Evolutionary conservation across 768 basidiomycete genomes (phyloP), one percentile per base, ranked within the genome.

Genomic region (Kwoniella mangroviensis): DNA sequence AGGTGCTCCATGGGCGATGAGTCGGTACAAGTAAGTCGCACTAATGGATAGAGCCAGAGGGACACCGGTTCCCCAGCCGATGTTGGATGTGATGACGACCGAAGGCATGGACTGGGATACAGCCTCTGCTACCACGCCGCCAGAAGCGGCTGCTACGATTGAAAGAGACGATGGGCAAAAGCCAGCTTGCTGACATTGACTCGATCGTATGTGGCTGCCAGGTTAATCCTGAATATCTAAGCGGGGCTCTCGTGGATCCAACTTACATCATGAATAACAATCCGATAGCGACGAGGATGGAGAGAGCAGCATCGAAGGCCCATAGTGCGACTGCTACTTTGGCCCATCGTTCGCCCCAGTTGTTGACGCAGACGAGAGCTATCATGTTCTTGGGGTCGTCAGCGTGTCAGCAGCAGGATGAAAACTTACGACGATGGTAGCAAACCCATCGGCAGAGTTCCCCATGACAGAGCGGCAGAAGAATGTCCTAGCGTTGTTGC

Each of bases 101-200:
- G 90, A 71, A 1, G 83, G 78, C 41, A 88, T 87, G 76, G 86
- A 84, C 11, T 82, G 68, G 11, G 85, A 71, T 4, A 93, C 79
- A 3, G 88, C 84, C 2, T 81, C 75, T 0, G 88, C 88, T 24
- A 92, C 80, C 52, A 89, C 81, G 0, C 86, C 89, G 1, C 91
- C 91, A 0, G 88, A 85, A 1, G 92, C 89, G 0, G 90, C 86
- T 1, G 87, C 88, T 77, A 93, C 92, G 54, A 90, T 87, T 17
- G 90, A 85, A 85, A 0, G 91, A 88, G 3, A 93, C 89, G 12
- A 91, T 87, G 0, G 92, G 92, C 40, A 93, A 88, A 9, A 92
- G 84, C 91, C 91, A 92, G 22, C 85, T 80, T 24, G 89, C 83
- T 0, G 88, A 88, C 86, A 92, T 87, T 1, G 83, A 77, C 53